Evolutionary conservation across 1,284 basidiomycete genomes (phyloP), one percentile per base, ranked within the genome.

Genomic region (Pascua sp.): DNA sequence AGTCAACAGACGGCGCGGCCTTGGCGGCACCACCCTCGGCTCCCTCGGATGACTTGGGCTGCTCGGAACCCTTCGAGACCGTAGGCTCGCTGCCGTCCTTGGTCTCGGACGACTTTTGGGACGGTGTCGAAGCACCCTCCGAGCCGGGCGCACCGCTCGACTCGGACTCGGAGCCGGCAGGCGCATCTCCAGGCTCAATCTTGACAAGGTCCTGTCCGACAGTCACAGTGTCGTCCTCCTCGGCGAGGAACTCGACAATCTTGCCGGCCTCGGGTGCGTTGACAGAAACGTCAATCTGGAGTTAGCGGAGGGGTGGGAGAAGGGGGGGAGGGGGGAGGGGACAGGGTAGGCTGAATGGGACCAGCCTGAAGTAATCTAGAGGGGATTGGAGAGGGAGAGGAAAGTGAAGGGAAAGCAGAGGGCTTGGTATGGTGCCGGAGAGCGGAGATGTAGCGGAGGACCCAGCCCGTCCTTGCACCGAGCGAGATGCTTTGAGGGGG

Each of bases 121-220:
- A 39, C 24, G n/a, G 16, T 16, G 44, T 17, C 37, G 67, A 61
- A n/a, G 72, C 75, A 42, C 65, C 68, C 59, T 78, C n/a, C n/a
- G n/a, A n/a, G n/a, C n/a, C n/a, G n/a, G n/a, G n/a, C n/a, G n/a
- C n/a, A n/a, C n/a, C n/a, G n/a, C n/a, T 77, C 60, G 78, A 75
- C 64, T 80, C 77, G 42, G 72, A 67, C 47, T 78, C 72, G 24
- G 67, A 68, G 52, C 74, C 74, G 51, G 80, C 71, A 11, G 75
- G 64, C 59, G 76, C 66, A 71, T 86, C 87, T 65, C 93, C 94
- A 12, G 87, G 84, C 74, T 98, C 94, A 60, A 97, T 85, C 71
- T 87, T 85, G 80, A 97, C 90, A 53, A 98, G 83, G 73, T 98
- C 94, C 78, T 97, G 91, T 40, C 96, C 95, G 47, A 98, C 93